Base-by-base conservation (phyloP, 2,329 filamentous ascomycete genomes). In the Talaromyces piceae region DNA sequence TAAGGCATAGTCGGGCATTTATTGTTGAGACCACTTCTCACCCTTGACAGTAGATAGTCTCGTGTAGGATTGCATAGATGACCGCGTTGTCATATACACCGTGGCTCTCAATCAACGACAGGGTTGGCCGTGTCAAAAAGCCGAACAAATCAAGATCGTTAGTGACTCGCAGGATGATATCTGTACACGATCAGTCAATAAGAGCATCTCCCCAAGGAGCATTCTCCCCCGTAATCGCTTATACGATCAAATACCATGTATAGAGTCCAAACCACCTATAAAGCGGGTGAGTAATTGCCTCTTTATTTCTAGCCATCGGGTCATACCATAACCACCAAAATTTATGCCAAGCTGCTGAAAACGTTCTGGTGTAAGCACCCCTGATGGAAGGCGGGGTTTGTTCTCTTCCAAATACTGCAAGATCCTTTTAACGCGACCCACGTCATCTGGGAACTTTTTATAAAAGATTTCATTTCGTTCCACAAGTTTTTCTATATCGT, bases 51-150 rank as follows among this genome's bases (percentile, higher is more conserved):
- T 96, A 97, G 59, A 91, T 85, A 6, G 87, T 77, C 68, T 97
- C 91, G 64, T 97, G 91, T 2, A 96, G 73, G 33, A 96, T 75
- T 22, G 87, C 86, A 65, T 96, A 97, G 54, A 96, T 81, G 51
- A 91, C 82, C 58, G 83, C 82, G 37, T 81, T 79, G 62, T 96
- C 90, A 61, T 89, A 90, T 2, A 77, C 74, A 2, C 83, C 77
- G 47, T 79, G 78, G 18, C 75, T 69, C 65, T 95, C 89, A 22
- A 95, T 73, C 0, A 77, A 73, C 3, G 79, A 73, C 3, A 95
- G 77, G 0, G 87, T 86, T 0, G 84, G 81, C 16, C 82, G 78
- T 0, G 86, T 90, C 54, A 96, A 72, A 59, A 84, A 81, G n/a
- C 84, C 84, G 53, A 91, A 88, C 44, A 83, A 78, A 16, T 84